These are phyloP conservation scores for Pueraria montana DNA, from an alignment of 306 rosid species.

Conservation along the genomic window DNA sequence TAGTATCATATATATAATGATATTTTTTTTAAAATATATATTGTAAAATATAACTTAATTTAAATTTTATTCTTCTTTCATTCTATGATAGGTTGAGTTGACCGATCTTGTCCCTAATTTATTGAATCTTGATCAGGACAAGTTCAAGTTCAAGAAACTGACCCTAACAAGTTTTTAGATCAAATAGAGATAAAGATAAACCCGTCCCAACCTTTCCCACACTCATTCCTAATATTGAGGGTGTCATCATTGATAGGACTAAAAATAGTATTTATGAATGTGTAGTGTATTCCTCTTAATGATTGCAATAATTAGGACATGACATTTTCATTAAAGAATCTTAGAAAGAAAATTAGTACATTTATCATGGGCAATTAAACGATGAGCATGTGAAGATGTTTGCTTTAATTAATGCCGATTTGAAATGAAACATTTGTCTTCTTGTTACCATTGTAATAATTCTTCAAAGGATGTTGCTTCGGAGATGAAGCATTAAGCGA, in stretches of 20 bases:
- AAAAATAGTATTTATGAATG: not conserved
- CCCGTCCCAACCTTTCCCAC: too few relatives aligned
- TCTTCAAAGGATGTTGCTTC: not conserved
- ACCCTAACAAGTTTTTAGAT: too few relatives aligned
- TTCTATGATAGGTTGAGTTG: too few relatives aligned
- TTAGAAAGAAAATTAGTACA: not conserved
- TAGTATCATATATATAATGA: too few relatives aligned
- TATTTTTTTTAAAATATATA: too few relatives aligned
- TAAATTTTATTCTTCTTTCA: too few relatives aligned
- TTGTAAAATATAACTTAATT: too few relatives aligned
- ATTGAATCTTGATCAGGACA: too few relatives aligned
- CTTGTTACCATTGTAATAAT: not conserved
- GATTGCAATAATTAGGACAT: slow-evolving; percentile 6
- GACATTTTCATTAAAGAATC: not conserved
- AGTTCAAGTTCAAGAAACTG: too few relatives aligned
- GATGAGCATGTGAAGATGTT: slow-evolving; percentile 17
- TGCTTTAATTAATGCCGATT: not conserved
- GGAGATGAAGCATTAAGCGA: not conserved
- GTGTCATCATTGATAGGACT: not conserved
- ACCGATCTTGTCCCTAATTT: too few relatives aligned
- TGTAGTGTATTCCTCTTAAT: not conserved
- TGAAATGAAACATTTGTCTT: slow-evolving; percentile 3
- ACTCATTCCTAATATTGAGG: not conserved
- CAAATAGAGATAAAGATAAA: too few relatives aligned
- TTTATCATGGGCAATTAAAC: not conserved